Conservation (phyloP, 768 basidiomycete genomes). For the Rhodosporidiobolus odoratus region DNA sequence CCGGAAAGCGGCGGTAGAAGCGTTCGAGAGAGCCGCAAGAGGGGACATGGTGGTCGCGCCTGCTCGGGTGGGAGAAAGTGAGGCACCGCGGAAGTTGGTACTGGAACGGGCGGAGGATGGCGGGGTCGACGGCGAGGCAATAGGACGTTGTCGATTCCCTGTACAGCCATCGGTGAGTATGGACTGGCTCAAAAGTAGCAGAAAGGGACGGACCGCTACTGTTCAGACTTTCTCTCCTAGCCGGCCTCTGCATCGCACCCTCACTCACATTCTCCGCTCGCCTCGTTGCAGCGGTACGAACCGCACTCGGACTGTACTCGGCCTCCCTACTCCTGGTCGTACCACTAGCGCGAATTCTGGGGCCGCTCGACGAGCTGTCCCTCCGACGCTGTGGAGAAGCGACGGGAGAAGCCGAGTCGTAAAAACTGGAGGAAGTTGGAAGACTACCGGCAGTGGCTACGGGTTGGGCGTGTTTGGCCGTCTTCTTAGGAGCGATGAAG, state of each 20-base stretch:
- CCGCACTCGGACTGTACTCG: too few relatives aligned
- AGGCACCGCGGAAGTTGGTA: neutral
- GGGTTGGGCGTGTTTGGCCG: neutral
- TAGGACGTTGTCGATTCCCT: too few relatives aligned
- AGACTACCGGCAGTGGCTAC: neutral
- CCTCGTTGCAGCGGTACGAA: neutral
- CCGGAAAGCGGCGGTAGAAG: neutral
- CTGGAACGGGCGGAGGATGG: neutral
- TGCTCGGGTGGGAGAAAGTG: neutral
- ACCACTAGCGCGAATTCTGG: too few relatives aligned
- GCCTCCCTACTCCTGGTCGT: too few relatives aligned
- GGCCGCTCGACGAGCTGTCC: too few relatives aligned
- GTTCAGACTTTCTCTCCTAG: neutral
- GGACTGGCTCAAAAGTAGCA: neutral
- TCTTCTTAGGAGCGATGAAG: neutral
- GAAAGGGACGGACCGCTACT: neutral
- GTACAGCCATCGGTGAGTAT: neutral
- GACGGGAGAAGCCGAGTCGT: neutral
- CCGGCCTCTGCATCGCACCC: neutral
- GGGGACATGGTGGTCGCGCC: neutral
- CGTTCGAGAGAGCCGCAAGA: neutral
- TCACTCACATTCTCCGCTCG: neutral
- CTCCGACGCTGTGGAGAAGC: too few relatives aligned
- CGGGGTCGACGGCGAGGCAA: neutral
- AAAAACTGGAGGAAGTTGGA: slow-evolving; percentile 13